phyloP scores from a whole-genome alignment of 2,329 filamentous ascomycete species.

The Penicillium sp. region DNA sequence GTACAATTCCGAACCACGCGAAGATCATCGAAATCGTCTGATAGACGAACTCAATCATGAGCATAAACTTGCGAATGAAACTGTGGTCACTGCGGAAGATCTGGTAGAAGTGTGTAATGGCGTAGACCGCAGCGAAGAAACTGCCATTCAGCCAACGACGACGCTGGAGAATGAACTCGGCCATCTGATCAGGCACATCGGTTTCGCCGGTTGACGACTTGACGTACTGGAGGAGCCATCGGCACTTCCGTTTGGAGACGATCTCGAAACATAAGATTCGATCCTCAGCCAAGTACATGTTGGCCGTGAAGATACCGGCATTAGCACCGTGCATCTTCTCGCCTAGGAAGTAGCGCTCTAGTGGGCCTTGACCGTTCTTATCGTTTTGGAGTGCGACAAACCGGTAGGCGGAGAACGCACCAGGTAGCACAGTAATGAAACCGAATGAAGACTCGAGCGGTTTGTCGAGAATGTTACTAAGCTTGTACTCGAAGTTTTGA shows the following conservation, averaged over 20 bases:
- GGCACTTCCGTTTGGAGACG: conserved; percentile 93
- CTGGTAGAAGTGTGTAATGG: conserved; percentile 91
- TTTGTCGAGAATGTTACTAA: conserved; percentile 99
- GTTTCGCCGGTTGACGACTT: conserved; percentile 97
- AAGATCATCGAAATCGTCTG: conserved; percentile 96
- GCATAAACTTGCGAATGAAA: conserved; percentile 79
- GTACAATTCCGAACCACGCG: conserved; percentile 85
- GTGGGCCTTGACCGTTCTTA: conserved; percentile 84
- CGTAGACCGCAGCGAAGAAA: conserved; percentile 97
- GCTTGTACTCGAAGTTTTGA: conserved; percentile 99
- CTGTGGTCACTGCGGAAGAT: conserved; percentile 93
- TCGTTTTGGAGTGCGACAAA: conserved; percentile 95
- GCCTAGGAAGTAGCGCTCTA: conserved; percentile 96
- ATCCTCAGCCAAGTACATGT: conserved; percentile 58
- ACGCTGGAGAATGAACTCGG: conserved; percentile 91
- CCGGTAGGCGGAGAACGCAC: conserved; percentile 97
- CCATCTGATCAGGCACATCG: conserved; percentile 90
- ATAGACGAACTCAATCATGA: conserved; percentile 90
- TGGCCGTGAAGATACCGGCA: conserved; percentile 95
- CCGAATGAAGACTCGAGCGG: conserved; percentile 95
- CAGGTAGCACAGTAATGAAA: conserved; percentile 93
- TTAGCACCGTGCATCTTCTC: conserved; percentile 93
- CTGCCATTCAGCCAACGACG: conserved; percentile 97
- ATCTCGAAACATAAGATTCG: conserved; percentile 66
- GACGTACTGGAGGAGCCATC: conserved; percentile 97